These are phyloP conservation scores for Solanum corneliomulleri DNA, from an alignment of 257 asterid species.

Conservation along the genomic window DNA sequence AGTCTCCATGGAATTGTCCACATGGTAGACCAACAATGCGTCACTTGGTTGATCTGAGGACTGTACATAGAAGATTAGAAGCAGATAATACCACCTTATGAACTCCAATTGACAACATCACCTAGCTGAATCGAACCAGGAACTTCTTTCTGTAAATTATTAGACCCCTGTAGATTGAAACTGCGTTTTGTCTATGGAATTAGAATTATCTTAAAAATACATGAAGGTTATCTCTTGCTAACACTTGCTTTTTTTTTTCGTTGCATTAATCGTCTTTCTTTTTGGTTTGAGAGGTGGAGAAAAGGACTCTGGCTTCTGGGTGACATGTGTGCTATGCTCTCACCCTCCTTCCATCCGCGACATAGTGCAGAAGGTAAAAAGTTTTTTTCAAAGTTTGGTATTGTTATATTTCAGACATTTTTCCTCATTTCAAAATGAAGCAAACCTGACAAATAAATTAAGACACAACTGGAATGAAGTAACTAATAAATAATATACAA, in stretches of 20 bases:
- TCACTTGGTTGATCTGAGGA: slow-evolving; percentile 73
- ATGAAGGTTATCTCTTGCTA: not conserved
- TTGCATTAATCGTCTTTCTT: not conserved
- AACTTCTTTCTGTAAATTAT: not conserved
- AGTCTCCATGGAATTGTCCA: slow-evolving; percentile 98
- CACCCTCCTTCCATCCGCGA: no score
- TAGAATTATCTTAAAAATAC: not conserved
- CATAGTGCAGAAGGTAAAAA: no score
- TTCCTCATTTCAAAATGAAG: not conserved
- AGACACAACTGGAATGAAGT: no score
- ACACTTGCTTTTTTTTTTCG: not conserved
- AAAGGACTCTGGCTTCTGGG: not conserved
- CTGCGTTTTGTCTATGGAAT: not conserved
- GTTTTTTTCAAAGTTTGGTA: no score
- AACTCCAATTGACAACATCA: not conserved
- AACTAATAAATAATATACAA: not conserved
- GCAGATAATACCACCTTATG: slow-evolving; percentile 20
- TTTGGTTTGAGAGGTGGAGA: not conserved
- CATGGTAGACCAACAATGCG: slow-evolving; percentile 99
- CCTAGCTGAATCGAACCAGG: not conserved
- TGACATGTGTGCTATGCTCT: no score
- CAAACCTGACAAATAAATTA: not conserved
- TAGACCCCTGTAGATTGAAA: not conserved
- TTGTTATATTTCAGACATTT: no score
- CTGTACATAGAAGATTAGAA: slow-evolving; percentile 22